Base-by-base conservation (phyloP, 2,329 filamentous ascomycete species). In the Coleophoma cylindrospora region DNA sequence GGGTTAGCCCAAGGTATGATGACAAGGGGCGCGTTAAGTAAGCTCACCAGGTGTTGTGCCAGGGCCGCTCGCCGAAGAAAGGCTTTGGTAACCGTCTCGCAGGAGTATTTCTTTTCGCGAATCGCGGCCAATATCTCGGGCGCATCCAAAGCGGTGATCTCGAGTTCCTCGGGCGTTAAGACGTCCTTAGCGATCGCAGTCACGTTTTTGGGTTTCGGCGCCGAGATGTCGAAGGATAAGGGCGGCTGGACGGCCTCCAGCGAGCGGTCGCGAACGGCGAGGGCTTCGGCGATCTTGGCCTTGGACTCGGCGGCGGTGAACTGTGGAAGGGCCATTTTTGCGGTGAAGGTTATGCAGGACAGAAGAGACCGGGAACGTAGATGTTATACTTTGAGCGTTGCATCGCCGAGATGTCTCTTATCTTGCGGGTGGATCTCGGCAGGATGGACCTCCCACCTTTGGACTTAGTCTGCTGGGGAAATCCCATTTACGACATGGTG, bases 61-160 rank as follows among this genome's bases (percentile, higher is more conserved):
- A 57, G 21, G 13, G 53, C 55, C 5, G 55, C 55, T 17, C 55
- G 41, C 17, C 55, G 43, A 22, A 57, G 37, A 27, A 57, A 57
- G 10, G 55, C 55, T 38, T 47, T 49, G 10, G 53, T 54, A 34
- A 57, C 53, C 6, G 46, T 21, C 40, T 55, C 53, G 32, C 55
- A 56, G 13, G 43, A 48, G 36, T 33, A 52, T 2, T 34, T 36
- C 45, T 53, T 56, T 1, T 51, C 49, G 13, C 45, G 36, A 14
- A 56, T 54, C 14, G 40, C 48, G 17, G 41, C 6, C 7, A 57
- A 33, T 17, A 57, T 17, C 19, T 54, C 53, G 1, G 48, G 48
- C 1, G 48, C 51, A 51, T 57, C 53, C 8, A 44, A 53, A 32
- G 40, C 43, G 2, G 55, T 57, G 36, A 57, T 57, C 19, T 47